Base-by-base conservation (phyloP, 2,329 filamentous ascomycete genomes). In the Penicillium vulpinum region DNA sequence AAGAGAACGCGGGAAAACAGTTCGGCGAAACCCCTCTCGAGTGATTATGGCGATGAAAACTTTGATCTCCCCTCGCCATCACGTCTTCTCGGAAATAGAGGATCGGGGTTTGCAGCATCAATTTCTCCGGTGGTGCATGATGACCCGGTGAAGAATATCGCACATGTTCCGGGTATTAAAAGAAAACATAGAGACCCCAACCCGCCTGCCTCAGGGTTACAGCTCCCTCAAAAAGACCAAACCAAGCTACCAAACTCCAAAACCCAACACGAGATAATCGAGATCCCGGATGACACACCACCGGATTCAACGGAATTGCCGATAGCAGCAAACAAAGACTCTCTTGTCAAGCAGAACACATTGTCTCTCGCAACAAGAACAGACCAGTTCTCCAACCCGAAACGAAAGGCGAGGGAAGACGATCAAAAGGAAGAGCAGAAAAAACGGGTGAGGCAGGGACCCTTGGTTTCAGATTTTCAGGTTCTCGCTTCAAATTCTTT, bases 21-120 rank as follows among this genome's bases (percentile, higher is more conserved):
- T 5, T 26, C 50, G 1, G 15, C 10, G 22, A 65, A 16, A 54
- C 62, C 18, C 56, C 57, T 39, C 16, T 72, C 69, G 5, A 75
- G 73, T 46, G 73, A 74, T 13, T 75, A 72, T 50, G 69, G 63
- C 4, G 67, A 68, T 45, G 68, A 68, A 33, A 63, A 56, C 38
- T 63, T 75, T 10, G 72, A 77, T 51, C 61, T 80, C 26, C 75
- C 75, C 26, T 74, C 75, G 7, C 70, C 73, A 26, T 72, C 72
- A 24, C 50, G 57, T 13, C 35, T 76, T 16, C 57, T 65, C 9
- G 58, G 52, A 3, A 47, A 40, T 18, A 18, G 10, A 5, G 11
- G 2, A 13, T 10, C 45, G 4, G 21, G 18, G 4, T 2, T 49
- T 9, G 24, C 11, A 22, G 22, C 26, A 10, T 38, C 31, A 0